Evolutionary conservation across 129 eudicot species (phyloP).

Genomic region (Artemisia annua): DNA sequence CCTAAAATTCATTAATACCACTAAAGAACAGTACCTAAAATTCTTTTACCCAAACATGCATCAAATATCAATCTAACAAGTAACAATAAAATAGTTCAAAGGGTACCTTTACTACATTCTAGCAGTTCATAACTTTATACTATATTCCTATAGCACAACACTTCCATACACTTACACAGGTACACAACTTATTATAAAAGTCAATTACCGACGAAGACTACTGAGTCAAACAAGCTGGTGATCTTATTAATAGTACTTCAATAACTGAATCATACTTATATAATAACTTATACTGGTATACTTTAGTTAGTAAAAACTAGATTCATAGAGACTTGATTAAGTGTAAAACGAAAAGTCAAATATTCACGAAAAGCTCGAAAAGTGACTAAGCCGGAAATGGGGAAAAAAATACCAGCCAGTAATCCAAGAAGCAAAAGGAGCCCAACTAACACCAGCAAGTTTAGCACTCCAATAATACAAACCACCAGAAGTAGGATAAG

Average conservation of each 20-base stretch:
- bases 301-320: too few relatives aligned
- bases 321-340: too few relatives aligned
- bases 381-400: neutral
- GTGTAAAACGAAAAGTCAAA: neutral
- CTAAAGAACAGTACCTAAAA: neutral
- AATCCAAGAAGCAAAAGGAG: slow-evolving; percentile 97
- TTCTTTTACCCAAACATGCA: neutral
- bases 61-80: neutral
- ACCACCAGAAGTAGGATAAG: slow-evolving; percentile 98
- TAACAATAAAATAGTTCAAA: neutral
- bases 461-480: slow-evolving; percentile 99
- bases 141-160: too few relatives aligned
- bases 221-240: neutral
- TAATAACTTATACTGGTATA: too few relatives aligned
- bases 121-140: too few relatives aligned
- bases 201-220: neutral
- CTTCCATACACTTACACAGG: too few relatives aligned
- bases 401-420: slow-evolving; percentile 74
- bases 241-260: too few relatives aligned
- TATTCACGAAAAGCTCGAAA: neutral
- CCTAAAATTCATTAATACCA: slow-evolving; percentile 2
- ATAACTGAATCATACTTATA: neutral
- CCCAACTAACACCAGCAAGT: slow-evolving; percentile 96
- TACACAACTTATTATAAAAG: too few relatives aligned
- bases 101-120: neutral